phyloP scores from a whole-genome alignment of 2,329 filamentous ascomycete species.

The Tolypocladium paradoxum region DNA sequence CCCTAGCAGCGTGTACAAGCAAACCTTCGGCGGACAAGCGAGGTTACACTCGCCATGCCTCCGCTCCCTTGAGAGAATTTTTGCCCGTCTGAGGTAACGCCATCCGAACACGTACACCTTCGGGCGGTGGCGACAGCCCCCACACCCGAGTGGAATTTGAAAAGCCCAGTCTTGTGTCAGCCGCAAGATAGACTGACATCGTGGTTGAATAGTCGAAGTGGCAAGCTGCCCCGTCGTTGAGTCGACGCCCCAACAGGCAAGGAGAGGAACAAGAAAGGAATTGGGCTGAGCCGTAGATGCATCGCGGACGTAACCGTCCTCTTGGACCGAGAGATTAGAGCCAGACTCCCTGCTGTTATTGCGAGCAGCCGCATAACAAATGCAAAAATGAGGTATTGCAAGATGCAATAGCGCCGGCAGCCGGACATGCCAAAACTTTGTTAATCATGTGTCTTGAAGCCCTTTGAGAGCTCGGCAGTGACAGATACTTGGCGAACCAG shows the following conservation, averaged over 20 bases:
- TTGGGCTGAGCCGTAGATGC: not conserved
- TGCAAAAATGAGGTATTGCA: not conserved
- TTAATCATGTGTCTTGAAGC: not conserved
- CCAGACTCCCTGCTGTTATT: not conserved
- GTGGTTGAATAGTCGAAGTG: not conserved
- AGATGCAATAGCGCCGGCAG: not conserved
- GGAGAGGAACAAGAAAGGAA: not conserved
- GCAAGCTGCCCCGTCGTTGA: not conserved
- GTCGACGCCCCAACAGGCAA: not conserved
- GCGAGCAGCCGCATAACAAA: not conserved
- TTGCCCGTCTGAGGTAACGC: not conserved
- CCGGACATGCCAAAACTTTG: not conserved
- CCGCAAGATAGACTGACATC: not conserved
- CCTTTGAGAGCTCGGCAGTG: not conserved
- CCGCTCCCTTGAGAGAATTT: not conserved
- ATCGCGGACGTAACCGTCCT: not conserved
- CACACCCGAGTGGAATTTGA: not conserved
- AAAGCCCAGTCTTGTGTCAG: not conserved
- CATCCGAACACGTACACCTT: not conserved
- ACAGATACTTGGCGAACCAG: not conserved
- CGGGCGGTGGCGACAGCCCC: not conserved
- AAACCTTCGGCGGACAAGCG: not conserved
- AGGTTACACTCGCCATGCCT: not conserved
- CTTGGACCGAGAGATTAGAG: not conserved
- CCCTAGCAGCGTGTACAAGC: not conserved